Base-by-base conservation (phyloP, 2,329 filamentous ascomycete species). In the Dactylonectria macrodidyma region DNA sequence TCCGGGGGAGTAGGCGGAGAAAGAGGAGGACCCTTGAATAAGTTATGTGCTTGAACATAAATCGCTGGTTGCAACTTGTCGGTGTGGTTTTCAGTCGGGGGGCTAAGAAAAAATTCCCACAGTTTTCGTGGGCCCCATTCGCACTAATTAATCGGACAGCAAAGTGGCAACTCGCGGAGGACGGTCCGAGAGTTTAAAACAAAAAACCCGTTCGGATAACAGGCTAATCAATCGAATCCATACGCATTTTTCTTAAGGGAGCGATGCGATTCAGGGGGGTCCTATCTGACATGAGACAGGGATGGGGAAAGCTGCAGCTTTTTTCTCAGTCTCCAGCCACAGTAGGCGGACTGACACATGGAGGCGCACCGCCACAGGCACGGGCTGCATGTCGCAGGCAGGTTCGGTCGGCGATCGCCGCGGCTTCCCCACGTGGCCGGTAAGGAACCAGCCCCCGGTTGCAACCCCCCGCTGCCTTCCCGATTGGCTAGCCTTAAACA, bases 391-490 rank as follows among this genome's bases (percentile, higher is more conserved):
- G 16, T 34, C 52, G 22, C 36, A 57, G 36, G 22, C 54, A 46
- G 36, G 54, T 36, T 41, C 11, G 36, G 50, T 33, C 63, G 57
- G 63, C 50, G 63, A 66, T 66, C 63, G 58, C 63, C 63, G 63
- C 33, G 41, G 26, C 26, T 34, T 30, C 55, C 59, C 65, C 65
- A 67, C 65, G 65, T 67, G 65, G 65, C 48, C 8, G 55, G 59
- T 56, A 63, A 59, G 65, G 59, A 46, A 50, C 59, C 34, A 62
- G 46, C 30, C 59, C 64, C 59, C 64, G 46, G 64, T 33, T 61
- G 50, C 47, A 56, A 52, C 57, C 34, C 44, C 48, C 57, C 71
- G 65, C 63, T 19, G 19, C 19, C 19, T 19, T 19, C 19, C 19
- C 19, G 19, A 19, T 19, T 19, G 19, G 19, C 19, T 19, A 19